Conservation (phyloP, 441 rosid species). For the Flueggea neowawraea region DNA sequence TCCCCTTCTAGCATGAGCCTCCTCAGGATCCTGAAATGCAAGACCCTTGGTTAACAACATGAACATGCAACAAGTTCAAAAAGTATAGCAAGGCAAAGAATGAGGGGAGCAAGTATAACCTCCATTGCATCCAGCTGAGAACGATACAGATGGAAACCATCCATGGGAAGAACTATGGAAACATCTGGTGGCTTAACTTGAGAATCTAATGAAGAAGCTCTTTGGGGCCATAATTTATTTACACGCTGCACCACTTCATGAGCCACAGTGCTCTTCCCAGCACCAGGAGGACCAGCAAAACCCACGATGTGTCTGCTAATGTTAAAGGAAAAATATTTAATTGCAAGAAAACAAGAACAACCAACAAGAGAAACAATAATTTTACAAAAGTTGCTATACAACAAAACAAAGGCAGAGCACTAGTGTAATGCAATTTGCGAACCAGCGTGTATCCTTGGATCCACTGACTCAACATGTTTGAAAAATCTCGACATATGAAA, state of each 20-base stretch:
- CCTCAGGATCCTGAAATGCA: constrained; percentile 69
- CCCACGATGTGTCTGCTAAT: constrained; percentile 67
- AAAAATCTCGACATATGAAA: too few relatives aligned
- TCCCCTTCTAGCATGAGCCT: constrained; percentile 98
- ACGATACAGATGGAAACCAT: constrained; percentile 92
- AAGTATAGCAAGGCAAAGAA: constrained; percentile 3
- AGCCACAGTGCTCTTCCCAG: constrained; percentile 90
- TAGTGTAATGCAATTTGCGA: too few relatives aligned
- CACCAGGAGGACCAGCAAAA: constrained; percentile 94
- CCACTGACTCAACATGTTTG: too few relatives aligned
- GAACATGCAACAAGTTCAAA: constrained; percentile 6
- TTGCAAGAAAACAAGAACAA: background rate
- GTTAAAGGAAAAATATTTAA: background rate
- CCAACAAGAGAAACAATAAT: background rate
- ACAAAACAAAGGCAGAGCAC: too few relatives aligned
- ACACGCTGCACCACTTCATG: constrained; percentile 57
- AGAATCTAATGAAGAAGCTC: constrained; percentile 59
- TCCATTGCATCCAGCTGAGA: constrained; percentile 93
- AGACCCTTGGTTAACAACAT: constrained; percentile 15
- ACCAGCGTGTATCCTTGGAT: too few relatives aligned
- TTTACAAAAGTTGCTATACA: background rate
- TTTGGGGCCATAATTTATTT: constrained; percentile 68
- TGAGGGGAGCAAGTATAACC: constrained; percentile 35
- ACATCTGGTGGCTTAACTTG: constrained; percentile 36
- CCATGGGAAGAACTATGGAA: constrained; percentile 86